A percentile compares a stretch with the other conserved stretches of the same genome.
Evolutionary conservation across 169 alveolate species (phyloP).

Genomic region (Toxoplasma gondii): DNA sequence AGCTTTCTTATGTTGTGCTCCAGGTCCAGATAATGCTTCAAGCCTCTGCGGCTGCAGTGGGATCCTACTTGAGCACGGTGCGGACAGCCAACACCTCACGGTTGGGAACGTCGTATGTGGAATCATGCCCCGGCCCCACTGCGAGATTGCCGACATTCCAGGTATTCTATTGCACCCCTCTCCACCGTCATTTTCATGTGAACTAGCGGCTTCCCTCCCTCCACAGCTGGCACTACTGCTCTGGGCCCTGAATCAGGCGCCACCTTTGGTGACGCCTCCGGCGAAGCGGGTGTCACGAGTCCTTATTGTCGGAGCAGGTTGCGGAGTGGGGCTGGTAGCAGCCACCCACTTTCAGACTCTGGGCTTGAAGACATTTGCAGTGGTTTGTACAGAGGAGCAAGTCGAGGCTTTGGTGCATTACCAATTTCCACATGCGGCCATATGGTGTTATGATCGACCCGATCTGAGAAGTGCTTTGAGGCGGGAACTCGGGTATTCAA

Average conservation of each 20-base stretch:
- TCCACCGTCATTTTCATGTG: slow-evolving; percentile 46
- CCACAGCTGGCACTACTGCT: slow-evolving; percentile 6
- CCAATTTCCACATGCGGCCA: not conserved
- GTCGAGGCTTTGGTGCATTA: not conserved
- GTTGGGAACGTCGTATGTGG: slow-evolving; percentile 70
- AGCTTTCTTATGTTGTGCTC: not conserved
- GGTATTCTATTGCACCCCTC: slow-evolving; percentile 15
- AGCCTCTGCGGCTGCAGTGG: slow-evolving; percentile 65
- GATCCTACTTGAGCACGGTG: slow-evolving; percentile 65
- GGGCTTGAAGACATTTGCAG: not conserved
- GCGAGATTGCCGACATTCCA: slow-evolving; percentile 37
- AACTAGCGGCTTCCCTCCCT: slow-evolving; percentile 66
- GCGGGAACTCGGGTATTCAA: not conserved
- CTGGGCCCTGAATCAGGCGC: slow-evolving; percentile 6
- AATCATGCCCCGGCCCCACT: slow-evolving; percentile 56
- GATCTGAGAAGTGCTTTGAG: not conserved
- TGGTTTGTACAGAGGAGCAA: slow-evolving; percentile 10
- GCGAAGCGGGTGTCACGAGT: not conserved
- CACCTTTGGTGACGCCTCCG: not conserved
- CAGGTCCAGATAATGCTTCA: not conserved
- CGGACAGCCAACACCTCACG: slow-evolving; percentile 44
- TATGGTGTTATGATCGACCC: not conserved
- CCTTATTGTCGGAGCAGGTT: slow-evolving; percentile 45
- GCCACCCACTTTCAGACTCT: slow-evolving; percentile 53
- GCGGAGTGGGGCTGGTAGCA: slow-evolving; percentile 45